Percentiles rank a stretch among this genome's conserved stretches.
Conservation (phyloP, 768 basidiomycete genomes). For the Podaxis pistillaris region DNA sequence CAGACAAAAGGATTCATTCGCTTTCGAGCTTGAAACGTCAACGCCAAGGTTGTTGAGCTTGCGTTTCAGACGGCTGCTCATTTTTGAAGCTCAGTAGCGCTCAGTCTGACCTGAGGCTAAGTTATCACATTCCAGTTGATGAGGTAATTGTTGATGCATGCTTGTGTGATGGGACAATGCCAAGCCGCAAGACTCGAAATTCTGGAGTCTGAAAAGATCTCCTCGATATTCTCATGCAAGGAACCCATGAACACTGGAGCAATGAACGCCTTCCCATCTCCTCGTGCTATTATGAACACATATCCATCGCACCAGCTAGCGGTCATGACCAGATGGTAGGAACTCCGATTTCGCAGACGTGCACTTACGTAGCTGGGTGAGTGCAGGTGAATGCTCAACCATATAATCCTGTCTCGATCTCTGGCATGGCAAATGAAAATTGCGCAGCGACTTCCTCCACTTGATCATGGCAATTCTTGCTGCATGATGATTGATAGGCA, state of each 20-base stretch:
- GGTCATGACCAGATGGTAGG: not conserved
- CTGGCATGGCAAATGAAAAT: too few relatives aligned
- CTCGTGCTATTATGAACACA: not conserved
- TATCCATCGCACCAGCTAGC: not conserved
- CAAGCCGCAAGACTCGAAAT: too few relatives aligned
- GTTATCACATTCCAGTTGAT: not conserved
- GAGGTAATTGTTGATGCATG: slow-evolving; percentile 5
- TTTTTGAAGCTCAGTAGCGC: slow-evolving; percentile 15
- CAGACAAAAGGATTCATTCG: slow-evolving; percentile 84
- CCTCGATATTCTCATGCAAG: too few relatives aligned
- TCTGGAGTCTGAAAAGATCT: too few relatives aligned
- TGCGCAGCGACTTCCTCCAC: too few relatives aligned
- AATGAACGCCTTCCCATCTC: not conserved
- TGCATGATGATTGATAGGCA: not conserved
- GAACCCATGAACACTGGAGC: too few relatives aligned
- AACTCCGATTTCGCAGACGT: not conserved
- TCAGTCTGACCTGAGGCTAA: not conserved
- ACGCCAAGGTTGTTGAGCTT: slow-evolving; percentile 82
- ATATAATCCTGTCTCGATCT: too few relatives aligned
- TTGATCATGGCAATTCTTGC: not conserved
- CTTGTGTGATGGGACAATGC: too few relatives aligned
- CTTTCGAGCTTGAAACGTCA: slow-evolving; percentile 64
- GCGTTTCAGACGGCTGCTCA: slow-evolving; percentile 67
- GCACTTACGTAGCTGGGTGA: too few relatives aligned
- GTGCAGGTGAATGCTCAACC: too few relatives aligned